These are phyloP conservation scores for Monosporascus cannonballus DNA, from an alignment of 2,329 filamentous ascomycete genomes.

Conservation along the genomic window DNA sequence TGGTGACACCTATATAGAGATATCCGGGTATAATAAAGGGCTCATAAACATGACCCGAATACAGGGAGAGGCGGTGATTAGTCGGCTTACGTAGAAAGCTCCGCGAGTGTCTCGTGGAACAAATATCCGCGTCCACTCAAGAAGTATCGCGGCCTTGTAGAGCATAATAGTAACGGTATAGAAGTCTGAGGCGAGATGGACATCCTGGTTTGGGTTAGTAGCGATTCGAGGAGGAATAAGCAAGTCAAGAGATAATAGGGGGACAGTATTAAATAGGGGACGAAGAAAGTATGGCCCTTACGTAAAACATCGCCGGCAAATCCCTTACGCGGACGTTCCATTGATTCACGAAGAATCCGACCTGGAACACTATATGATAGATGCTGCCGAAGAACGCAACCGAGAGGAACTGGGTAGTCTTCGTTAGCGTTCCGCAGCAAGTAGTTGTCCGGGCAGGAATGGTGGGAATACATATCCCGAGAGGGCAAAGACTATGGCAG, in stretches of 20 bases:
- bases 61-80: too few relatives aligned
- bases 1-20: too few relatives aligned
- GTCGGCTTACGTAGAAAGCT: constrained; percentile 4
- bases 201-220: neutral
- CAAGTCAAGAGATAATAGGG: too few relatives aligned
- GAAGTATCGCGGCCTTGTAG: constrained; percentile 12
- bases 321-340: constrained; percentile 15
- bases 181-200: constrained; percentile 2
- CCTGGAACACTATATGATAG: constrained; percentile 7
- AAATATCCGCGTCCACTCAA: constrained; percentile 11
- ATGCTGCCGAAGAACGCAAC: constrained; percentile 9
- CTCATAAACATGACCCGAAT: too few relatives aligned
- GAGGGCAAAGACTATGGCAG: neutral
- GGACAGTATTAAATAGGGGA: too few relatives aligned
- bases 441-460: too few relatives aligned
- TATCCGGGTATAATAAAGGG: too few relatives aligned
- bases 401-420: constrained; percentile 8
- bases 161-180: constrained; percentile 9
- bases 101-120: constrained; percentile 9
- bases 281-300: neutral
- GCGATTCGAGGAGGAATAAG: too few relatives aligned
- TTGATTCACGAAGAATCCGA: constrained; percentile 15
- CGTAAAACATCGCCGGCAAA: constrained; percentile 10
- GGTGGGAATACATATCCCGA: neutral
- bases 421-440: too few relatives aligned